Evolutionary conservation across 2,329 filamentous ascomycete genomes (phyloP), one percentile per base, ranked within the genome.

Genomic region (Aspergillus quadrilineatus): DNA sequence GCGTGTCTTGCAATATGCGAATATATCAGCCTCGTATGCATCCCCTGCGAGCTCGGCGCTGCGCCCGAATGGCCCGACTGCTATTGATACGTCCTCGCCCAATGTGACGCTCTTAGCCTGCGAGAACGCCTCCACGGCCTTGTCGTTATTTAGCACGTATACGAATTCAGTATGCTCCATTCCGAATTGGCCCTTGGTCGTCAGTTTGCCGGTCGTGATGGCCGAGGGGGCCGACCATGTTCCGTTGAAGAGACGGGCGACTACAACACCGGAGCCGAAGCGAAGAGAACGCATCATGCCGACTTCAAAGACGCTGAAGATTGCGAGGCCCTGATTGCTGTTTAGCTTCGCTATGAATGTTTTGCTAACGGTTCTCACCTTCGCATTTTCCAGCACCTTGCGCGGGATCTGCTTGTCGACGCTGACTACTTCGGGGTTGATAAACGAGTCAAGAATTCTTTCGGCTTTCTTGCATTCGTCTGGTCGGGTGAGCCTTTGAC

Each of bases 1-100:
- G 77, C 96, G 96, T 6, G 94, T 97, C 78, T 96, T 97, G 73
- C 89, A 93, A 80, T 97, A 99, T 66, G 89, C 89, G 79, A 97
- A 97, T 50, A 97, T 88, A 48, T 89, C 92, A 0, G 92, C 89
- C 2, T 96, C 86, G 62, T 90, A 95, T 4, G 92, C 92, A 8
- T 91, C 92, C 59, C 92, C 92, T 28, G 92, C 92, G 9, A 93
- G 91, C 75, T 97, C 93, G 39, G 92, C 93, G 73, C 95, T 97
- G 64, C 93, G 85, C 47, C 94, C 94, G n/a, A 97, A 85, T 0
- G 94, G 92, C 0, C 94, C 94, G 3, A 92, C 92, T 8, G 94
- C 94, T 65, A 97, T 87, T 1, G 91, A 96, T 14, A 97, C 90
- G 70, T 97, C 97, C 61, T 92, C 92, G 61, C 93, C 93, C 1